Evolutionary conservation across 768 basidiomycete genomes (phyloP).

Genomic region (Ramaria sp.): DNA sequence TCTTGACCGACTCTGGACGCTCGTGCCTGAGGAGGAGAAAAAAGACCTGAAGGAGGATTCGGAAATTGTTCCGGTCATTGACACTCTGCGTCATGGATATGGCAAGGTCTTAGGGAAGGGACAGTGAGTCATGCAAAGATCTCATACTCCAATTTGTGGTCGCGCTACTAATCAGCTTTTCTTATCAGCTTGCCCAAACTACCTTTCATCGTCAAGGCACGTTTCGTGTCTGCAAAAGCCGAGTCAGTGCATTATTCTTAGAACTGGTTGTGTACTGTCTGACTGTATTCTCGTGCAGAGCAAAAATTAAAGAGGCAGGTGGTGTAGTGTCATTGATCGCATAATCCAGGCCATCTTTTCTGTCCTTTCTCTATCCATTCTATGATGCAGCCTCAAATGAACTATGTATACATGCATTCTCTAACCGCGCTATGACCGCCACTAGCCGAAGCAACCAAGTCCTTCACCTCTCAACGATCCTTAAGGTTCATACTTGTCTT

Average conservation of each 20-base stretch:
- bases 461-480: no score
- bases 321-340: slow-evolving; percentile 91
- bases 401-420: no score
- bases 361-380: slow-evolving; percentile 13
- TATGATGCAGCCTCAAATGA: background rate
- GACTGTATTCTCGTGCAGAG: slow-evolving; percentile 22
- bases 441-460: no score
- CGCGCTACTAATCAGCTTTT: background rate
- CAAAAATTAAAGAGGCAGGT: slow-evolving; percentile 86
- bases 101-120: slow-evolving; percentile 96
- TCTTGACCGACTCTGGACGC: slow-evolving; percentile 93
- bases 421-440: no score
- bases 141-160: background rate
- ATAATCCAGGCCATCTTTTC: slow-evolving; percentile 30
- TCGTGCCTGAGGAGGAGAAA: slow-evolving; percentile 81
- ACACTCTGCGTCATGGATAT: slow-evolving; percentile 74
- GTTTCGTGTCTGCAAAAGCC: slow-evolving; percentile 82
- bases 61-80: slow-evolving; percentile 89
- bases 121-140: slow-evolving; percentile 36
- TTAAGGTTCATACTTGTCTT: no score
- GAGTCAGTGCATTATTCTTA: slow-evolving; percentile 41
- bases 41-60: slow-evolving; percentile 59
- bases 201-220: slow-evolving; percentile 97
- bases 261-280: background rate
- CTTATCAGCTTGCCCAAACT: slow-evolving; percentile 61